phyloP scores from a whole-genome alignment of 768 basidiomycete species.

The Mycena kentingensis region DNA sequence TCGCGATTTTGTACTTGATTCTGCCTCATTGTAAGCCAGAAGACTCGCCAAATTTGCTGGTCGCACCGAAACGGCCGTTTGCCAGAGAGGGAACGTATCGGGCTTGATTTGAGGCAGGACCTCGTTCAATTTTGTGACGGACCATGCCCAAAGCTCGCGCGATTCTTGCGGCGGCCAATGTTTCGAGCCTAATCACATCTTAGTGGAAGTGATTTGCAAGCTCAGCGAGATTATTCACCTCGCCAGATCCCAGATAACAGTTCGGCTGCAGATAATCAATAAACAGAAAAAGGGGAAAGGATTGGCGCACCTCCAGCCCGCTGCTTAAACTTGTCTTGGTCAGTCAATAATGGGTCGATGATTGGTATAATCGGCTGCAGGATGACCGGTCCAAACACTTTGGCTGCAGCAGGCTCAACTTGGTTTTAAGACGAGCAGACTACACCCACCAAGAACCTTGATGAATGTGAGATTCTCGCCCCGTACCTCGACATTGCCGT shows the following conservation, averaged over 20 bases:
- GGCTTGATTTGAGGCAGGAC: conserved; percentile 80
- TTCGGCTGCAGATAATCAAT: conserved; percentile 34
- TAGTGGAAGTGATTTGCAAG: background rate
- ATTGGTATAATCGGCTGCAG: conserved; percentile 55
- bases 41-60: background rate
- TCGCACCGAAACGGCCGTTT: conserved; percentile 59
- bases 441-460: conserved; percentile 41
- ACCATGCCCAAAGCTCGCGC: conserved; percentile 73
- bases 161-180: conserved; percentile 69
- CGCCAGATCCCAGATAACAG: conserved; percentile 73
- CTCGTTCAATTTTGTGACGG: conserved; percentile 55
- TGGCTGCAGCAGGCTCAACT: conserved; percentile 46
- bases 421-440: background rate
- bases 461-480: conserved; percentile 46
- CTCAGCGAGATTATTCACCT: conserved; percentile 43
- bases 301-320: conserved; percentile 69
- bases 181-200: conserved; percentile 61
- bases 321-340: conserved; percentile 82
- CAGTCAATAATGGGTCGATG: conserved; percentile 63
- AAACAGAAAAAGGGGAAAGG: background rate
- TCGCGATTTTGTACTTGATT: conserved; percentile 67
- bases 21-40: conserved; percentile 32
- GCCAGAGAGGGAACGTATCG: conserved; percentile 81
- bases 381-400: conserved; percentile 58
- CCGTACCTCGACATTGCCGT: conserved; percentile 56